These are phyloP conservation scores for Fusarium algeriense DNA, from an alignment of 2,329 filamentous ascomycete genomes.

Conservation along the genomic window DNA sequence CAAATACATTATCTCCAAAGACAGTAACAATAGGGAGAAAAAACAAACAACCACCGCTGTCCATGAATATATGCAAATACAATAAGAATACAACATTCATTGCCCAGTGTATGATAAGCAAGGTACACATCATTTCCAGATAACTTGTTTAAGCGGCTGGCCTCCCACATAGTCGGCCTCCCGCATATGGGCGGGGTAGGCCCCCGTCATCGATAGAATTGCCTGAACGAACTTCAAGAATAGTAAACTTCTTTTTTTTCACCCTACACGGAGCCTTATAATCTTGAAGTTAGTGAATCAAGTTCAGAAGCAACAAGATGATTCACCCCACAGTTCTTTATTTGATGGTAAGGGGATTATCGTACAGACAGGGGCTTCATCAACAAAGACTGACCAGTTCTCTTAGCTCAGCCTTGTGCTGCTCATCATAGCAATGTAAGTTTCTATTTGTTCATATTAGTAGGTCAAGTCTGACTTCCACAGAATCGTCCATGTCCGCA, in stretches of 20 bases:
- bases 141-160: conserved; percentile 8
- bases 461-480: conserved; percentile 1
- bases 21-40: not conserved
- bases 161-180: conserved; percentile 36
- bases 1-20: not conserved
- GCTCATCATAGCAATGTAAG: conserved; percentile 51
- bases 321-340: conserved; percentile 49
- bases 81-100: not conserved
- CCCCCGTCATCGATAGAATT: conserved; percentile 3
- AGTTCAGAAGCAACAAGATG: conserved; percentile 30
- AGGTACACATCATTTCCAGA: not conserved
- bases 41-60: not conserved
- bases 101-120: not conserved
- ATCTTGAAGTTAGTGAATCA: fast-evolving
- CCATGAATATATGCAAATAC: not conserved
- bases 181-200: conserved; percentile 21
- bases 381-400: not conserved
- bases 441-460: not conserved
- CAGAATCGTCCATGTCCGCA: conserved; percentile 57
- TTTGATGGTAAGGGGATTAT: conserved; percentile 46
- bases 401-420: conserved; percentile 48
- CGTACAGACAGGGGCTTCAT: too few species aligned
- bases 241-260: not conserved
- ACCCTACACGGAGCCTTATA: not conserved
- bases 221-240: not conserved